Conservation (phyloP, 1,284 basidiomycete genomes). For the Inonotus obliquus region DNA sequence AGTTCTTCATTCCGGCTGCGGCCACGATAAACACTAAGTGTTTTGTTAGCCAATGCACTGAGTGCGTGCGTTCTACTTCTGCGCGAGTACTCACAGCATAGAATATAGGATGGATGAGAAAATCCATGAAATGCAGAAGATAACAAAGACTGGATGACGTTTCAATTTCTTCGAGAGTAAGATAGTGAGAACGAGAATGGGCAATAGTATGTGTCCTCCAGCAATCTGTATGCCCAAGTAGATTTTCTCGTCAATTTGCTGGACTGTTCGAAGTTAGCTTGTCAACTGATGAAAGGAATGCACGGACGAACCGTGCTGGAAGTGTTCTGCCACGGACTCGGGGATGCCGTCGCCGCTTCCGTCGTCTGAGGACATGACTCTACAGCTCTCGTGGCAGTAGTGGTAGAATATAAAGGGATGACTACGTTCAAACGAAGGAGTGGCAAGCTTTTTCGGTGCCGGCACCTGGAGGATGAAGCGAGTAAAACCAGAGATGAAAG, state of each 20-base stretch:
- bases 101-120: slow-evolving; percentile 18
- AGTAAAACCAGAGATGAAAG: not conserved
- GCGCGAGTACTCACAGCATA: slow-evolving; percentile 10
- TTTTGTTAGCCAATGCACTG: no score
- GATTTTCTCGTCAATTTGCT: slow-evolving; percentile 12
- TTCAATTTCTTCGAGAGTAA: slow-evolving; percentile 15
- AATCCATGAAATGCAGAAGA: slow-evolving; percentile 19
- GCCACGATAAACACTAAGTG: slow-evolving; percentile 15
- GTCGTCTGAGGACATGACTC: not conserved
- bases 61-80: no score
- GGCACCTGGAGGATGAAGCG: not conserved
- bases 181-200: slow-evolving; percentile 18
- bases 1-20: slow-evolving; percentile 10
- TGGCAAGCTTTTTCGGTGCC: not conserved
- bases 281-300: not conserved
- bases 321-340: not conserved
- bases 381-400: not conserved
- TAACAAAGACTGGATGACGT: slow-evolving; percentile 19
- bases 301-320: slow-evolving; percentile 10
- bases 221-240: slow-evolving; percentile 19
- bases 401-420: not conserved
- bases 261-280: not conserved
- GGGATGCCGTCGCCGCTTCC: not conserved
- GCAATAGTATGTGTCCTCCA: slow-evolving; percentile 19
- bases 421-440: not conserved